These are phyloP conservation scores for Hyaloraphidium curvatum DNA, from an alignment of 192 early-diverging fungal species.

Conservation along the genomic window DNA sequence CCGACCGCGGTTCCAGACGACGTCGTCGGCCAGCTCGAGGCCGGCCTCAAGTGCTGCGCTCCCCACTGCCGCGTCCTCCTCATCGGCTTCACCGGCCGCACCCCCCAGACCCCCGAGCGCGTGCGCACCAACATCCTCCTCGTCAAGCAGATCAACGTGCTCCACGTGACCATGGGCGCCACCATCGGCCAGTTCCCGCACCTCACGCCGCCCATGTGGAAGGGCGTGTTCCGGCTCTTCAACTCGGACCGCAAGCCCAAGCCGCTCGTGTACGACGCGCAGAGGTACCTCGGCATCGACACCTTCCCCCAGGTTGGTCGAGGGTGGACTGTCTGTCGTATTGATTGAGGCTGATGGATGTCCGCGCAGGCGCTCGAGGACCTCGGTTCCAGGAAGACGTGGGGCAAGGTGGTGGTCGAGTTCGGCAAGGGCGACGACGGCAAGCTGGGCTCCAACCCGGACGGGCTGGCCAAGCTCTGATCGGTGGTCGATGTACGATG, in stretches of 20 bases:
- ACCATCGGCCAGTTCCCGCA: neutral
- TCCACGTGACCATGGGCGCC: conserved; percentile 3
- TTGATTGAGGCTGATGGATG: too few relatives aligned
- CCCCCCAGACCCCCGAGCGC: neutral
- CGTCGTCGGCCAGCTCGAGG: neutral
- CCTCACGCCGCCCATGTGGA: neutral
- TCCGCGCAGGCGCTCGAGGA: neutral
- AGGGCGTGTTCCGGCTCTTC: neutral
- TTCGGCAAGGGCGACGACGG: conserved; percentile 1
- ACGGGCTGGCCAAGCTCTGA: too few relatives aligned
- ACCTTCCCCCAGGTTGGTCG: too few relatives aligned
- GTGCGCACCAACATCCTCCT: neutral
- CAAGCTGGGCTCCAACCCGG: too few relatives aligned
- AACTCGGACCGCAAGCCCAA: neutral
- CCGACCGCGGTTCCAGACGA: too few relatives aligned
- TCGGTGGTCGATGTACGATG: too few relatives aligned
- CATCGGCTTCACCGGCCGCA: neutral
- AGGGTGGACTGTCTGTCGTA: too few relatives aligned
- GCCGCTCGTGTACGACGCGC: neutral
- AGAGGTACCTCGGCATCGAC: too few relatives aligned
- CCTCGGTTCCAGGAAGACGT: neutral
- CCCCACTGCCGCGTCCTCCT: neutral
- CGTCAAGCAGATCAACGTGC: neutral
- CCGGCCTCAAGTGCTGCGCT: conserved; percentile 1
- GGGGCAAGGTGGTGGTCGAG: conserved; percentile 4